phyloP scores from a whole-genome alignment of 768 basidiomycete genomes.

The Boletus rubescentipes region DNA sequence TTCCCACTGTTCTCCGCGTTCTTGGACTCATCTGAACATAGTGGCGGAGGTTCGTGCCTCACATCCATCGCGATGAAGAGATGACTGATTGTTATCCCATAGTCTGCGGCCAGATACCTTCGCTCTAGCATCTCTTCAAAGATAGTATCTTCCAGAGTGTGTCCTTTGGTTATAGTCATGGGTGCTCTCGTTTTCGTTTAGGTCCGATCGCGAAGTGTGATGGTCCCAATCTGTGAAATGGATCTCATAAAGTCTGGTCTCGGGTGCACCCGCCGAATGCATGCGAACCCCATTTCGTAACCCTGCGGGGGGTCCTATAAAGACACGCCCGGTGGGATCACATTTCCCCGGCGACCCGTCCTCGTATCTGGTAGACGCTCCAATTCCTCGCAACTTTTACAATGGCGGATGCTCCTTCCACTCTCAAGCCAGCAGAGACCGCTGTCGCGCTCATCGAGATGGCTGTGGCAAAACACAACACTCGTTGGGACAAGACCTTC shows the following conservation, averaged over 20 bases:
- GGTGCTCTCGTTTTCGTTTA: not conserved
- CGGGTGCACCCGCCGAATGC: not conserved
- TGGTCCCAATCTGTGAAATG: not conserved
- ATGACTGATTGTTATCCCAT: not conserved
- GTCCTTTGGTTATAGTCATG: not conserved
- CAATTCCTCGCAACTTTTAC: not conserved
- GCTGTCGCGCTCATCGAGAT: slow-evolving; percentile 55
- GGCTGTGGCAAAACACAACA: slow-evolving; percentile 62
- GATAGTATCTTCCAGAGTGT: not conserved
- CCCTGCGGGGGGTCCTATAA: slow-evolving; percentile 16
- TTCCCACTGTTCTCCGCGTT: not conserved
- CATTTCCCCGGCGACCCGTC: not conserved
- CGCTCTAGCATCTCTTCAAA: not conserved
- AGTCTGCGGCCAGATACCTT: not conserved
- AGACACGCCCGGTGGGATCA: not conserved
- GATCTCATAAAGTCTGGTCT: slow-evolving; percentile 4
- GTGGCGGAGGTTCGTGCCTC: not conserved
- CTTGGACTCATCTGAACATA: not conserved
- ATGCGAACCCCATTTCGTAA: slow-evolving; percentile 12
- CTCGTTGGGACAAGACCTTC: slow-evolving; percentile 59
- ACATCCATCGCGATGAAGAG: not conserved
- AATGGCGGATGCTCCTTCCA: slow-evolving; percentile 37
- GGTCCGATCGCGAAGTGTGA: not conserved
- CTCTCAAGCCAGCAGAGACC: slow-evolving; percentile 59
- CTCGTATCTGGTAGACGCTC: slow-evolving; percentile 4